Base-by-base conservation (phyloP, 148 eudicot species). In the Chenopodium suecicum region DNA sequence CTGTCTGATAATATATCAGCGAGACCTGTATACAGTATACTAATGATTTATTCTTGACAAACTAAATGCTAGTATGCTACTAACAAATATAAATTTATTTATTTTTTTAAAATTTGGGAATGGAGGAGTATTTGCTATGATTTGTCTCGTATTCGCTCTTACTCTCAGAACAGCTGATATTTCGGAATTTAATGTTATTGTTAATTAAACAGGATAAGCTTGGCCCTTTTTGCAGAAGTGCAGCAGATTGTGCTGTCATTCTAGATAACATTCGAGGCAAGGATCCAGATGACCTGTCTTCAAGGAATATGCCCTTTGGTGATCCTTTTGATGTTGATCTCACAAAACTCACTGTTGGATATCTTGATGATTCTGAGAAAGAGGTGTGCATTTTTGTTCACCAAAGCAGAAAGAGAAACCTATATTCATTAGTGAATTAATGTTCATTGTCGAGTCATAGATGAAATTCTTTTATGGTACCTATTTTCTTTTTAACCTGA, bases 221-320 rank as follows among this genome's bases (percentile, higher is more conserved):
- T 19, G 97, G 98, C 66, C 96, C 98, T 52, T 91, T 95, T 75
- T 93, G 97, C 87, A 95, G 97, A 88, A 87, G 84, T 84, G 98
- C 98, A 69, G 90, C 75, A 58, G 97, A 95, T 83, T 95, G 98
- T 79, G 89, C 96, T 17, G 73, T 93, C 63, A 84, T 93, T 79
- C 83, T 95, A 16, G 91, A 93, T 80, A 84, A 71, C 10, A 91
- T 95, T 66, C 88, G 94, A 48, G 98, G 98, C 75, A 91, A 90
- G 81, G 97, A 95, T 86, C 97, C 93, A 47, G 90, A 90, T 85
- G 94, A 93, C 82, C 76, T 87, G n/a, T 93, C 98, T 25, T 95
- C 98, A 41, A 84, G 90, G 80, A 86, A 91, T 27, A 90, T 92
- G 74, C 86, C 86, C 58, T 82, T 93, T 72, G 78, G 79, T 68